phyloP scores from a whole-genome alignment of 2,329 filamentous ascomycete species.

The Clonostachys chloroleuca region DNA sequence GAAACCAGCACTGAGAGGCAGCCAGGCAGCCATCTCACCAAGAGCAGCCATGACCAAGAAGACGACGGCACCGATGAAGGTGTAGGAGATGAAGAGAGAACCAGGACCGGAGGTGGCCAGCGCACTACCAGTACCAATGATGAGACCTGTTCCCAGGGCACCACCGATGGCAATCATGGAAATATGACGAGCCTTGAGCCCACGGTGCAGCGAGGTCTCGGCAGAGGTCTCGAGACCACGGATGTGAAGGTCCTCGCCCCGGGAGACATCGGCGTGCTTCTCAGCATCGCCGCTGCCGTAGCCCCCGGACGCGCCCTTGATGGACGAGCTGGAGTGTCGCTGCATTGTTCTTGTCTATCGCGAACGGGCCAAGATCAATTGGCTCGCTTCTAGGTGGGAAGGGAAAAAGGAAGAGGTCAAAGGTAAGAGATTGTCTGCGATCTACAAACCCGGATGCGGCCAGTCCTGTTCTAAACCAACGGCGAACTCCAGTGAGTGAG shows the following conservation, averaged over 20 bases:
- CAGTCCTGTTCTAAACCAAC: too few relatives aligned
- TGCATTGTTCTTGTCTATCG: neutral
- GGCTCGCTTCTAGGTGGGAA: too few relatives aligned
- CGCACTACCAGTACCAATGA: conserved; percentile 61
- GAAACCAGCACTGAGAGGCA: conserved; percentile 75
- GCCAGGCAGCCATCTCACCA: conserved; percentile 81
- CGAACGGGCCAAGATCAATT: too few relatives aligned
- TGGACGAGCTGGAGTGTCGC: neutral
- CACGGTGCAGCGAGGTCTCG: conserved; percentile 44
- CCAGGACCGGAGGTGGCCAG: conserved; percentile 53
- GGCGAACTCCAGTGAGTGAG: too few relatives aligned
- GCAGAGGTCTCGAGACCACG: conserved; percentile 43
- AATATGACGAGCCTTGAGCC: conserved; percentile 49
- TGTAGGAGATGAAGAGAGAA: conserved; percentile 68
- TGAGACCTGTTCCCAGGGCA: conserved; percentile 69
- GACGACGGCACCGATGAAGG: conserved; percentile 65
- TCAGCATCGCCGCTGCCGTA: neutral
- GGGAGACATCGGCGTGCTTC: conserved; percentile 4
- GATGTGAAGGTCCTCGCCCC: conserved; percentile 27
- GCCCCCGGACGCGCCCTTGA: neutral
- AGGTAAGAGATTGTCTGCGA: too few relatives aligned
- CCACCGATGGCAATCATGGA: conserved; percentile 68
- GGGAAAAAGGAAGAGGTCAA: too few relatives aligned
- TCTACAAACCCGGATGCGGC: too few relatives aligned
- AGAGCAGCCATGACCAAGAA: conserved; percentile 79